These are phyloP conservation scores for Byssochlamys sp. DNA, from an alignment of 2,329 filamentous ascomycete genomes.

Conservation along the genomic window DNA sequence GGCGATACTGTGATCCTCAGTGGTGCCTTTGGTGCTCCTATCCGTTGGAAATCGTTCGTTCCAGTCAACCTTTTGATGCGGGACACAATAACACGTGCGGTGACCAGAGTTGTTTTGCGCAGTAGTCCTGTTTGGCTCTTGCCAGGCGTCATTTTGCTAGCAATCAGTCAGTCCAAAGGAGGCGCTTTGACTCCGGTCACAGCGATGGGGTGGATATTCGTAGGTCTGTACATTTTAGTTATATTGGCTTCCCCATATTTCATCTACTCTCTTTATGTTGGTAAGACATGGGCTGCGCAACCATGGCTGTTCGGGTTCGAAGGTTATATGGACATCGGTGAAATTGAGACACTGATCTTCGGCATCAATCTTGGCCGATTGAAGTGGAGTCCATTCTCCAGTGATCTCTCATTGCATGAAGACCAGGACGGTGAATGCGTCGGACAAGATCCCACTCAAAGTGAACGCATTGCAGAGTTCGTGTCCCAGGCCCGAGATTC, in stretches of 20 bases:
- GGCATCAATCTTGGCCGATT: constrained; percentile 26
- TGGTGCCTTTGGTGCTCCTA: constrained; percentile 31
- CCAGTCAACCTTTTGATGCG: constrained; percentile 21
- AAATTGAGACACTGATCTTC: constrained; percentile 32
- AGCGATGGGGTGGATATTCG: neutral
- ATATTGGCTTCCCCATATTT: constrained; percentile 25
- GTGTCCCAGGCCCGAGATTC: constrained; percentile 17
- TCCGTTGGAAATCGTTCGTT: constrained; percentile 36
- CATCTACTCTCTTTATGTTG: constrained; percentile 28
- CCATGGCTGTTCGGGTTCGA: constrained; percentile 38
- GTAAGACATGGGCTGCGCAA: constrained; percentile 33
- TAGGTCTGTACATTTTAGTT: constrained; percentile 5
- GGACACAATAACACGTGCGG: constrained; percentile 17
- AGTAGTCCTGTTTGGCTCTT: neutral
- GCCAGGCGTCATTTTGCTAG: neutral
- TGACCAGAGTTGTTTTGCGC: constrained; percentile 8
- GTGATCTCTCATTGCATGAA: constrained; percentile 23
- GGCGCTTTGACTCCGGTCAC: neutral
- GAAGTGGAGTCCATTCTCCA: constrained; percentile 26
- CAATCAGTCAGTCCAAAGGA: neutral
- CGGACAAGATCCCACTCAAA: constrained; percentile 21
- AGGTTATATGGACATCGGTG: constrained; percentile 30
- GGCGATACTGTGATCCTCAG: constrained; percentile 37
- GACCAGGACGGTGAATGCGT: constrained; percentile 18
- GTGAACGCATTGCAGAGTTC: constrained; percentile 12